Evolutionary conservation across 208 protist genomes (phyloP), one percentile per base, ranked within the genome.

Genomic region (Wallacemonas sp.): DNA sequence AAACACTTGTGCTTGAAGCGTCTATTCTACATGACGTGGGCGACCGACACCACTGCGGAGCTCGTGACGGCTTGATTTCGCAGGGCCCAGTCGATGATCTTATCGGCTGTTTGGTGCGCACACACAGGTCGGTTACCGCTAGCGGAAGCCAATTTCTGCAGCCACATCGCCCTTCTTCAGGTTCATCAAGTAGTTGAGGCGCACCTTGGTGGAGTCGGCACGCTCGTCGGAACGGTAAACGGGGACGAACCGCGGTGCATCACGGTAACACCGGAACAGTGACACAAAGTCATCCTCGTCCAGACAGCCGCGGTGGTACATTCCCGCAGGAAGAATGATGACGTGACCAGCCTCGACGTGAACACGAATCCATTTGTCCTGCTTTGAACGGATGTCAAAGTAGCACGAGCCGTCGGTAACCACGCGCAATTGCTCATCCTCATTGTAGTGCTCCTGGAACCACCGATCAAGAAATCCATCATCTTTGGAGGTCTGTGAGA

Each of bases 321-420:
- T 71, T 10, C 94, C 92, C 5, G 85, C 73, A 4, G 92, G 79
- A 10, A 98, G 65, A 27, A 97, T 52, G 24, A 98, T 66, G 29
- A 97, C 65, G 54, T 98, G 81, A n/a, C 92, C 91, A 0, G 68
- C 57, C 26, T 79, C 63, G 2, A 93, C 65, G 30, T 90, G 75
- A 42, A 97, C 73, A 12, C 95, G 86, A 42, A 98, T 96, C 94
- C 95, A 98, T 68, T 87, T 85, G 67, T 98, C 95, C 41, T 93
- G 73, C 64, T 90, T 87, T 19, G 86, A 83, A 37, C 95, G 87
- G 8, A 98, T 79, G 74, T 98, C 95, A 68, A 97, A 85, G 68
- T 85, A 97, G 50, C 87, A 97, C 10, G 83, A 93, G 19, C 95
- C 95, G 55, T 96, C 94, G 36, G 87, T 78, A 1, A 97, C 73